Conservation (phyloP, 352 stramenopile species). For the Phytophthora brassicae region DNA sequence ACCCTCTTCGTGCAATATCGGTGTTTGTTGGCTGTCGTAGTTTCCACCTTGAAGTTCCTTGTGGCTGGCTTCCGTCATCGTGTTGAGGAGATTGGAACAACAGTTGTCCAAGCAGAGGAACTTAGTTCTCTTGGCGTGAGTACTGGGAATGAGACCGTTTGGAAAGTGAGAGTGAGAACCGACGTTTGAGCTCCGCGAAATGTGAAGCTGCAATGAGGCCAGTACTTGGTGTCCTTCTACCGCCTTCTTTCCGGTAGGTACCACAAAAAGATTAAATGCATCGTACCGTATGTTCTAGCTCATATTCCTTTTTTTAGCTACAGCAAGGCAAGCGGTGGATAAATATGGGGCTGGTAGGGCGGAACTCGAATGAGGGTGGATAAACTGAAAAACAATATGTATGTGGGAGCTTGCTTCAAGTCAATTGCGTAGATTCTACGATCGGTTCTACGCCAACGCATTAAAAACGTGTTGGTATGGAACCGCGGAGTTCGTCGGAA, state of each 20-base stretch:
- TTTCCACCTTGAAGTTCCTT: conserved; percentile 28
- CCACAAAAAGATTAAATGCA: neutral
- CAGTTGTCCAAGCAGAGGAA: neutral
- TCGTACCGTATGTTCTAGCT: no score
- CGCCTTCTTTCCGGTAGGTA: neutral
- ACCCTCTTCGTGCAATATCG: conserved; percentile 16
- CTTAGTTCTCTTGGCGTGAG: neutral
- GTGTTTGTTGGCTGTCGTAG: conserved; percentile 20
- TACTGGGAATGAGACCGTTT: conserved; percentile 9
- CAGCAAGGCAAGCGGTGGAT: no score
- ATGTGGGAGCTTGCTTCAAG: no score
- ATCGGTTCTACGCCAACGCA: no score
- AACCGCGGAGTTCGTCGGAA: no score
- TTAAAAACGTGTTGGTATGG: no score
- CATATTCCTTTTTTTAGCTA: no score
- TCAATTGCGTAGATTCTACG: no score
- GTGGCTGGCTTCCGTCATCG: conserved; percentile 4
- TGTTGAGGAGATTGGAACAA: neutral
- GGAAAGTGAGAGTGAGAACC: conserved; percentile 12
- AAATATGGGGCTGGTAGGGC: no score
- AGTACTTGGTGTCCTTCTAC: conserved; percentile 12
- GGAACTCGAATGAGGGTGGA: no score
- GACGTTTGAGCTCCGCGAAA: neutral
- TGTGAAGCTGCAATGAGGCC: conserved; percentile 15
- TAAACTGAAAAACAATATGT: no score